Evolutionary conservation across 371 early-diverging fungal species (phyloP).

Genomic region (Chytridiales sp.): DNA sequence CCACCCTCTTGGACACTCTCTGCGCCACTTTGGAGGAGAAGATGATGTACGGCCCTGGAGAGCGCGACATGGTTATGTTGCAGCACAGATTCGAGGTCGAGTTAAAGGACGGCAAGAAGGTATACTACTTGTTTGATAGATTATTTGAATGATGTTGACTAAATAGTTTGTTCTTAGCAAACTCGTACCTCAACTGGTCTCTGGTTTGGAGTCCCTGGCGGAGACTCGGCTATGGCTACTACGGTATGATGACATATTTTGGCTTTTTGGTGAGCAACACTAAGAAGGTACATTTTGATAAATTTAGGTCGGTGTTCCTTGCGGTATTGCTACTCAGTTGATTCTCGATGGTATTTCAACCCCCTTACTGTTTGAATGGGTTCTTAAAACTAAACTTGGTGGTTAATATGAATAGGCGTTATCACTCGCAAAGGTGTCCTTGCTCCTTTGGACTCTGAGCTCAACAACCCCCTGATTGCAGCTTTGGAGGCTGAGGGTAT

Average conservation of each 20-base stretch:
- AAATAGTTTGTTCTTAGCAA: conserved; percentile 47
- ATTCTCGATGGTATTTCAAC: conserved; percentile 81
- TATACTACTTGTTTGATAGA: conserved; percentile 4
- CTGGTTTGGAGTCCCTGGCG: conserved; percentile 90
- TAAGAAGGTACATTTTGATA: background rate
- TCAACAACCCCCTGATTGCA: conserved; percentile 84
- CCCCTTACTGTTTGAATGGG: conserved; percentile 7
- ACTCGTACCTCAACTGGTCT: conserved; percentile 91
- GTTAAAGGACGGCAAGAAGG: conserved; percentile 49
- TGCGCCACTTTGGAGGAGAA: conserved; percentile 94
- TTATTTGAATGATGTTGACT: background rate
- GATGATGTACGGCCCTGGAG: conserved; percentile 89
- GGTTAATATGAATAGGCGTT: conserved; percentile 14
- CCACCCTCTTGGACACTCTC: conserved; percentile 87
- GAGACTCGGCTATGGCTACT: conserved; percentile 89
- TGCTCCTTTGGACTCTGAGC: conserved; percentile 85
- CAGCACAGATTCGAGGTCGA: conserved; percentile 95
- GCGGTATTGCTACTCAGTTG: conserved; percentile 92
- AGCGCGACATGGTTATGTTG: conserved; percentile 95
- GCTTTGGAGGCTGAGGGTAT: conserved; percentile 86
- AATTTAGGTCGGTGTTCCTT: conserved; percentile 87
- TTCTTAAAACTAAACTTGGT: background rate
- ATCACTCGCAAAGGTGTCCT: conserved; percentile 69
- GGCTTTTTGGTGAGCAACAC: background rate
- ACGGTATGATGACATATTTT: conserved; percentile 31